phyloP scores from a whole-genome alignment of 768 basidiomycete genomes.

The Inosperma sp. region DNA sequence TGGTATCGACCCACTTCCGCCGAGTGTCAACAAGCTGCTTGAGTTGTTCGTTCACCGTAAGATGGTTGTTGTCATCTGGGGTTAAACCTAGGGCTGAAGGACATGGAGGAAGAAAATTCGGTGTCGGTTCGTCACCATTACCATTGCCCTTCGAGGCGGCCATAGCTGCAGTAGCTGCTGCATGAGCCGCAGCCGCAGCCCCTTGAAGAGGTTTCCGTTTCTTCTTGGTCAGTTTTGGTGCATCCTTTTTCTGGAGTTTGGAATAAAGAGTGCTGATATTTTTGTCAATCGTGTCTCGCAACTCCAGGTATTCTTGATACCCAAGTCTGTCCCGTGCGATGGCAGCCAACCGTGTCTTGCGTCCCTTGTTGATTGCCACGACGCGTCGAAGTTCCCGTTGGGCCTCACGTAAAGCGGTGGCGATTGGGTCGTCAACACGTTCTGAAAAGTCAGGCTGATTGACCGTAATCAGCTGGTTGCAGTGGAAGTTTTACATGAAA shows the following conservation, averaged over 20 bases:
- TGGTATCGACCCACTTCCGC: no score
- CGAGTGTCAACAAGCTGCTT: slow-evolving; percentile 71
- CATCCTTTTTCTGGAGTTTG: slow-evolving; percentile 81
- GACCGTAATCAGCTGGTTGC: neutral
- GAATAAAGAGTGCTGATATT: slow-evolving; percentile 69
- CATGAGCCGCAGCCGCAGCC: slow-evolving; percentile 22
- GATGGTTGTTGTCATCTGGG: slow-evolving; percentile 58
- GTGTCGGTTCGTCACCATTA: slow-evolving; percentile 13
- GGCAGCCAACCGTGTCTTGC: slow-evolving; percentile 64
- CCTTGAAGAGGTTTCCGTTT: slow-evolving; percentile 51
- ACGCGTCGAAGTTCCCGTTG: slow-evolving; percentile 78
- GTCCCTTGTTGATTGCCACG: slow-evolving; percentile 76
- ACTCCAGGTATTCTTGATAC: slow-evolving; percentile 86
- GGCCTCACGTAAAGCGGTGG: slow-evolving; percentile 82
- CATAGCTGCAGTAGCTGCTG: slow-evolving; percentile 23
- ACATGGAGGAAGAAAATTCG: slow-evolving; percentile 46
- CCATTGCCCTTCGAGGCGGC: slow-evolving; percentile 28
- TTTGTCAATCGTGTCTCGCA: slow-evolving; percentile 83
- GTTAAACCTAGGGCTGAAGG: slow-evolving; percentile 69
- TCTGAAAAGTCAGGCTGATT: slow-evolving; percentile 66
- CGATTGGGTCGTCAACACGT: slow-evolving; percentile 91
- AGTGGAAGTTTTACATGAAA: neutral
- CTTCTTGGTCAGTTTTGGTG: slow-evolving; percentile 72
- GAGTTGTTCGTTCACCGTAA: slow-evolving; percentile 65
- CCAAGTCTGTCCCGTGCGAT: slow-evolving; percentile 85